Evolutionary conservation across 1,284 basidiomycete genomes (phyloP), one percentile per base, ranked within the genome.

Genomic region (Rhodotorula sp.): DNA sequence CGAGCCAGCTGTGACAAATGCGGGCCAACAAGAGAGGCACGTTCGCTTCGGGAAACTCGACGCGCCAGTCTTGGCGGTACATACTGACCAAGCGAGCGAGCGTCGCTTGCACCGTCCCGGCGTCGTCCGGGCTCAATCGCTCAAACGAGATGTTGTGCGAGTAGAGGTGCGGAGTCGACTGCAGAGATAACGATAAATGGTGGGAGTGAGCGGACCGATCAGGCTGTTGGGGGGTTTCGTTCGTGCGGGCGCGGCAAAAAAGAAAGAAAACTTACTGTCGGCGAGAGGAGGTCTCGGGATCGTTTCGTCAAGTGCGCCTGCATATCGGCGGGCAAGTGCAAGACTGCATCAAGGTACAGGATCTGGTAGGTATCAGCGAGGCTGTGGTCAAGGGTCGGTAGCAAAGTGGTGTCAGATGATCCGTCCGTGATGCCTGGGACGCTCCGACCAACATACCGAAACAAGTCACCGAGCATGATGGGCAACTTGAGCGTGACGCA

Each of bases 321-420:
- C 68, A 79, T 75, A 3, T 63, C 64, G 14, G 43, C 29, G 0
- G 78, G 78, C 2, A 79, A 62, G 43, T 64, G 61, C 0, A 26
- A 23, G 8, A 46, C 48, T 0, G 72, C 77, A 43, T 76, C 67
- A 29, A 79, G 58, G 67, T 75, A 79, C 12, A 68, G 64, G 12
- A 79, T 67, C 51, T 72, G 70, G 46, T 76, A 66, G 0, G 66
- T 62, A 12, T 76, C 73, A n/a, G 72, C 78, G 39, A 79, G 75
- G 46, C 78, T 79, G 63, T 5, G 29, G 20, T 26, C 39, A 39
- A 21, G 14, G 16, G 2, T 31, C 26, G 29, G 46, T 34, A 46
- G 1, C 14, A 8, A n/a, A 10, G 23, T n/a, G 21, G 4, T 14
- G 21, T 49, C 31, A 23, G 26, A 26, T 54, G 34, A 43, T 26